Base-by-base conservation (phyloP, 176 grass and related monocot species). In the Pontederia paniculata region DNA sequence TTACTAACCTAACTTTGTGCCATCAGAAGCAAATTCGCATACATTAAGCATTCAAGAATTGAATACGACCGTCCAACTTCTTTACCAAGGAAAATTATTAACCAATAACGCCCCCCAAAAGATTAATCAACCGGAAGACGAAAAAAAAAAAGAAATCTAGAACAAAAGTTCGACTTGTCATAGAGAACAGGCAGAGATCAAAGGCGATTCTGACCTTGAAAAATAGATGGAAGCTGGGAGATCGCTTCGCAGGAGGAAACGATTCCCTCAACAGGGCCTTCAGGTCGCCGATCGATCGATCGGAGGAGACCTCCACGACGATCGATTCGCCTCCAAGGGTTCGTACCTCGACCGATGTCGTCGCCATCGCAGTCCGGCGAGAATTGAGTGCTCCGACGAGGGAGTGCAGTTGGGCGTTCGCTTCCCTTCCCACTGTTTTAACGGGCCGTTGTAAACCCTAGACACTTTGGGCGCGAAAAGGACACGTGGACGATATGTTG, bases 181-280 rank as follows among this genome's bases (percentile, higher is more conserved):
- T 58, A 21, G 9, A 13, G 43, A 0, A 43, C 2, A 14, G 7
- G 12, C 0, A 13, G 66, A 28, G 5, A 42, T 17, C 17, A 22
- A 37, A 37, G 28, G 5, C 3, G 7, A 51, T n/a, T 16, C 17
- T 18, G 15, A 86, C 91, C 86, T 89, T 89, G 77, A 89, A 81
- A 55, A 87, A 89, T 52, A 96, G 86, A 62, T 89, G 82, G 80
- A 96, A 96, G 66, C 42, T 68, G 3, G 74, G 77, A 62, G 59
- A 83, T 48, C 71, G 63, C 65, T 74, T 79, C 62, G 82, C 80
- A 17, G 86, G 86, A 61, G 72, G 72, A 48, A 97, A 97, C 16
- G 80, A 90, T 43, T 62, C 60, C 57, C 68, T 74, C 42, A 90
- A 73, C 45, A 79, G 54, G 28, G 73, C 82, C 74, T 97, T 97